Evolutionary conservation across 2,329 filamentous ascomycete species (phyloP).

Genomic region (Pestalotiopsis fici): DNA sequence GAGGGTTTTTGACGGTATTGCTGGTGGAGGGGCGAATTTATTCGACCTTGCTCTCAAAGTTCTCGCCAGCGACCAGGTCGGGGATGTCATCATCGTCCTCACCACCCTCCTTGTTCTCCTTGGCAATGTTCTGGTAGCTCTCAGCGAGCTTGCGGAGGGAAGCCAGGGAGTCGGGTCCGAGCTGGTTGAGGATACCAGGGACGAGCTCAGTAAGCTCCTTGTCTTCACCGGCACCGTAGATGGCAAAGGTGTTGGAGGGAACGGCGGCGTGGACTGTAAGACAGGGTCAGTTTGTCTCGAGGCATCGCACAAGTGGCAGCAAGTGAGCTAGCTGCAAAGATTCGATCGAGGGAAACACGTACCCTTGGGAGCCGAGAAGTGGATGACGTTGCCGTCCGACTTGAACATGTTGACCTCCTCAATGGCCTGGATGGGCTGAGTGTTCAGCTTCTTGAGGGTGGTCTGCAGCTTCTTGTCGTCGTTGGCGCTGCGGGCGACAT

Average conservation of each 20-base stretch:
- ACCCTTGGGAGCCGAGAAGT: constrained; percentile 99
- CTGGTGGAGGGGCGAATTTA: constrained; percentile 46
- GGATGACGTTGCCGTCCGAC: constrained; percentile 98
- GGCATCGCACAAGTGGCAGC: neutral
- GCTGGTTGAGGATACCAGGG: constrained; percentile 98
- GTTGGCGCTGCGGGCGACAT: constrained; percentile 86
- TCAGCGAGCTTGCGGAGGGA: constrained; percentile 98
- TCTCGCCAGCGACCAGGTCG: constrained; percentile 94
- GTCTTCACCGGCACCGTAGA: constrained; percentile 98
- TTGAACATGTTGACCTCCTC: constrained; percentile 99
- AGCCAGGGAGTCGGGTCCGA: constrained; percentile 95
- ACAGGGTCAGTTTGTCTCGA: neutral
- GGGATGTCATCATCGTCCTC: constrained; percentile 92
- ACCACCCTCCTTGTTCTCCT: constrained; percentile 81
- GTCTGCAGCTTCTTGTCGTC: constrained; percentile 99
- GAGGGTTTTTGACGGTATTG: constrained; percentile 6
- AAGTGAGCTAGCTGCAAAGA: neutral
- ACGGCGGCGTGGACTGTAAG: constrained; percentile 88
- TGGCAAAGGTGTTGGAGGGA: constrained; percentile 98
- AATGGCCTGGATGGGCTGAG: constrained; percentile 98
- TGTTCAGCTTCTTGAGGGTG: constrained; percentile 98
- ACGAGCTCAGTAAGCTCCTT: constrained; percentile 99
- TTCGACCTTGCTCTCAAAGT: constrained; percentile 97
- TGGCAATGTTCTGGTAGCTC: constrained; percentile 99
- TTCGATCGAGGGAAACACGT: constrained; percentile 77